A percentile compares a stretch with the other conserved stretches of the same genome.
phyloP scores from a whole-genome alignment of 768 basidiomycete genomes.

The Kwoniella sp. region DNA sequence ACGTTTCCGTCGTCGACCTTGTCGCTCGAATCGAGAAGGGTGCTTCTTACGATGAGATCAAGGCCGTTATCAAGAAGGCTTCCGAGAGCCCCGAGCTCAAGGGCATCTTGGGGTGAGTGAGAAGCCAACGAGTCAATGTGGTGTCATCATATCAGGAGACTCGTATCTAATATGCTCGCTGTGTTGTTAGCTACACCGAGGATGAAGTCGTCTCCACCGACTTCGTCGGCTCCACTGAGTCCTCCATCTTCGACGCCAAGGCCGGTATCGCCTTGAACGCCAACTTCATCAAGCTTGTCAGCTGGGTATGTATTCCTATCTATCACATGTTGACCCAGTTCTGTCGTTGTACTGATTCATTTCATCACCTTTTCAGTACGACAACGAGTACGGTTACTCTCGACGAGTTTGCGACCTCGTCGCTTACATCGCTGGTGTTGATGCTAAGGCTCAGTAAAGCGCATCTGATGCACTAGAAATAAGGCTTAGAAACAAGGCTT shows the following conservation, averaged over 20 bases:
- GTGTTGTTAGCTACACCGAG: slow-evolving; percentile 84
- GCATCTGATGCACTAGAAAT: background rate
- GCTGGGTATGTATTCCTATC: slow-evolving; percentile 63
- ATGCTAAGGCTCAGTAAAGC: slow-evolving; percentile 56
- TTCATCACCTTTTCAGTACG: slow-evolving; percentile 39
- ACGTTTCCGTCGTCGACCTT: slow-evolving; percentile 98
- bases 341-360: slow-evolving; percentile 2
- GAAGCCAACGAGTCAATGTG: background rate
- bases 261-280: slow-evolving; percentile 90
- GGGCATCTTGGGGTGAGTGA: slow-evolving; percentile 55
- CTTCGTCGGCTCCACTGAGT: slow-evolving; percentile 75
- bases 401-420: slow-evolving; percentile 88
- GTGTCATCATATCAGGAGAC: background rate
- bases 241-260: slow-evolving; percentile 89
- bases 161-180: slow-evolving; percentile 55
- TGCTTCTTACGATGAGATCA: slow-evolving; percentile 88
- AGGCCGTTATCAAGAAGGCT: slow-evolving; percentile 77
- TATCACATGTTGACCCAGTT: background rate
- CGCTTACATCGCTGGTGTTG: slow-evolving; percentile 75
- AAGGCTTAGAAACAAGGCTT: no score
- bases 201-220: slow-evolving; percentile 92
- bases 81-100: slow-evolving; percentile 66
- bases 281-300: slow-evolving; percentile 93
- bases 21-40: slow-evolving; percentile 86
- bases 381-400: slow-evolving; percentile 70